Evolutionary conservation across 2,329 filamentous ascomycete species (phyloP), one percentile per base, ranked within the genome.

Genomic region (Aphanocladium album): DNA sequence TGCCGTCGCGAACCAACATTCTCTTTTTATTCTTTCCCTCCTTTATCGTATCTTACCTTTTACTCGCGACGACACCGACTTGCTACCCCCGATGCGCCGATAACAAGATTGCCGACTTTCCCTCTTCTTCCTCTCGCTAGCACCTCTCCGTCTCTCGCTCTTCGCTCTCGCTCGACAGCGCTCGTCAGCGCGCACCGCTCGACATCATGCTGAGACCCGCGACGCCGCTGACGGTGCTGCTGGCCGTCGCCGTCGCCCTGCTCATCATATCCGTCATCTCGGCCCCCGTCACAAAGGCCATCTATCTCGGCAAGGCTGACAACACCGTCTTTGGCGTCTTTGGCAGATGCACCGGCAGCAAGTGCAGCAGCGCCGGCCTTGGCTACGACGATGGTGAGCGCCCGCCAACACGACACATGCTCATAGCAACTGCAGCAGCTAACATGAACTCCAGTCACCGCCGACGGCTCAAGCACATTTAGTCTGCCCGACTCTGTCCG

Each of bases 241-340:
- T 98, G 70, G 84, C 96, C 64, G 82, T 84, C 70, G 92, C 93
- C 66, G 97, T 99, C 75, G 89, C 82, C 64, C 80, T 98, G 64
- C 82, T 98, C 57, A 80, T 98, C 51, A 81, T 99, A 43, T 90
- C 92, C 51, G 90, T 93, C 43, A 78, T 99, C n/a, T 96, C 93
- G 1, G 93, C 91, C 0, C 95, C 95, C 19, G 86, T 99, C 67
- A 89, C 98, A 71, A 87, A 89, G 70, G 83, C 81, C 27, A 96
- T 99, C 51, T 91, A 92, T 11, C 81, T 99, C 46, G 93, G 90
- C 41, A 87, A 85, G 57, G 93, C 87, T 71, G 77, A 87, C 46
- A 87, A 88, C 68, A 85, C 90, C 67, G 87, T 87, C 66, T 97
- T 96, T 79, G 95, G 95, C 53, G 93, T 98, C 53, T 93, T 98